Base-by-base conservation (phyloP, 192 early-diverging fungal genomes). In the Podila epicladia region DNA sequence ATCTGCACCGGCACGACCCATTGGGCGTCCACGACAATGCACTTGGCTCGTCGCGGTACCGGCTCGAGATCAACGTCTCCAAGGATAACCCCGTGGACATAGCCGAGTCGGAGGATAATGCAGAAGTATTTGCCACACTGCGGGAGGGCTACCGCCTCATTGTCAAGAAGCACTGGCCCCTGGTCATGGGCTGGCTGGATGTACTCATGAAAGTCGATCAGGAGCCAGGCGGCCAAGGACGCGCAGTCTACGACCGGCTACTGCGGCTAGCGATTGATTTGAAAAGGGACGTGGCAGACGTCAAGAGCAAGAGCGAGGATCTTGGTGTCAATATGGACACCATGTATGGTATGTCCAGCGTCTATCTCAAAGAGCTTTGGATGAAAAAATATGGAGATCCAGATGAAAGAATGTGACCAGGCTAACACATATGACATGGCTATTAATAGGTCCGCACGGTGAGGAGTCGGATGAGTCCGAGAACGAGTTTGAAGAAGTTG, bases 21-120 rank as follows among this genome's bases (percentile, higher is more conserved):
- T 68, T 88, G 38, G 74, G 85, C 2, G 69, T 87, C 19, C 82
- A 89, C 22, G 89, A 72, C 8, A 79, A 72, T 8, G 76, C 90
- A 19, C 87, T 93, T 71, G 91, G 89, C 4, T 87, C 89, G 13
- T 87, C 85, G 62, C 86, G 90, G 2, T 91, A 92, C 38, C 82
- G 74, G 24, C 82, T 93, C 38, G 84, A 86, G n/a, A 82, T 92
- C 65, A 69, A 84, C 55, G 55, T 93, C 29, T 75, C 87, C 9
- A 83, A 86, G 24, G 82, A 85, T 11, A 74, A 86, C 8, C 71
- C 84, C 2, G 75, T 89, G 32, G 87, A 88, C 7, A 68, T 90
- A 5, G 59, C 80, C 19, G 92, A 93, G 48, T 80, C 86, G 0
- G 75, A 75, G 2, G 88, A 87, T 0, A 93, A 91, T 49, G 50